Evolutionary conservation across 768 basidiomycete genomes (phyloP), one percentile per base, ranked within the genome.

Genomic region (Podaxis mareebaensis): DNA sequence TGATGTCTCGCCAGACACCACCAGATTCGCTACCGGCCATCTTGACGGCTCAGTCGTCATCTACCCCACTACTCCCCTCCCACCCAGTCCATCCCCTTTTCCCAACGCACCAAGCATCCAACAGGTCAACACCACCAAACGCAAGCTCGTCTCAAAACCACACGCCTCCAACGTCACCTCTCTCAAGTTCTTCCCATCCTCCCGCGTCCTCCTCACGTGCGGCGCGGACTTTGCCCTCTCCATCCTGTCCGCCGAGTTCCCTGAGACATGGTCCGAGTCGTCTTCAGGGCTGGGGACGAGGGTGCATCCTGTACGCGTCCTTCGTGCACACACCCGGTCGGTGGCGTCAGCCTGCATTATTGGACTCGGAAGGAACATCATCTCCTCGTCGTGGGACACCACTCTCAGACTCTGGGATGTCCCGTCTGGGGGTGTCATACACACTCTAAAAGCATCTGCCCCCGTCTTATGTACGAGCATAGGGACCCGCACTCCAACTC

Each of bases 381-480:
- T 94, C 5, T 90, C 89, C 10, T 76, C 82, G 4, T 84, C 87
- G 0, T 85, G 87, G 61, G 92, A 94, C 70, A 84, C 85, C 2
- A 88, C 87, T 0, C 69, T 92, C 24, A 81, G 85, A 53, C 75
- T 92, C 3, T 81, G 49, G 49, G 49, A 51, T 24, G 49, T 51
- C 10, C 49, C 49, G 5, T 22, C 49, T 2, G 49, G 49, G 24
- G 2, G 20, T 51, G 49, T 28, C 63, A 78, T 87, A 8, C 70
- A 78, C 10, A 75, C 82, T 12, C 64, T 90, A 55, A 73, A 75
- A 3, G 72, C 81, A 0, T 73, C 74, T 20, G 73, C 77, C 0
- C 81, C 81, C 6, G 77, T 87, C 22, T 74, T 77, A 30, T 78
- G 78, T 20, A 80, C 85, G 64, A 77, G 74, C 44, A 60, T 83